phyloP scores from a whole-genome alignment of 371 early-diverging fungal genomes.

The Mucor velutinosus region DNA sequence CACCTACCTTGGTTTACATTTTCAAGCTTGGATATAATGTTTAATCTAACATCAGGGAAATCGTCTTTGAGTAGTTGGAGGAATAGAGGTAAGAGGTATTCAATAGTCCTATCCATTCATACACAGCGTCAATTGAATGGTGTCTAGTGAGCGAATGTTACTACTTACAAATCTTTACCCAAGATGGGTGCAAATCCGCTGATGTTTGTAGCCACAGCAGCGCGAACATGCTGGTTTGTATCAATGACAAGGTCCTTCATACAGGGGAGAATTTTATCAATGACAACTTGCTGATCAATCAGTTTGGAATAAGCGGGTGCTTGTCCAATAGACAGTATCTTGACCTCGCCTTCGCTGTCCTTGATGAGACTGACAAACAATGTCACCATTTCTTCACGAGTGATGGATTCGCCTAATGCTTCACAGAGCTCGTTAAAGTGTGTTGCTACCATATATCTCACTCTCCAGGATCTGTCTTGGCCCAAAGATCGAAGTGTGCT shows the following conservation, averaged over 20 bases:
- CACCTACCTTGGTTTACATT: conserved; percentile 80
- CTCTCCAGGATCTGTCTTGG: conserved; percentile 95
- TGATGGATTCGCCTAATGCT: conserved; percentile 38
- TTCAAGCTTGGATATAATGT: conserved; percentile 97
- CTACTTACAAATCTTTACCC: conserved; percentile 83
- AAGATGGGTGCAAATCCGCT: conserved; percentile 93
- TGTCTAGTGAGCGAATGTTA: background rate
- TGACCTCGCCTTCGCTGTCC: conserved; percentile 98
- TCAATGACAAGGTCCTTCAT: conserved; percentile 94
- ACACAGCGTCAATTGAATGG: background rate
- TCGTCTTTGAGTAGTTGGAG: conserved; percentile 96
- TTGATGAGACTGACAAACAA: conserved; percentile 77
- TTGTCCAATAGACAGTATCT: conserved; percentile 85
- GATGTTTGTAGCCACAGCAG: conserved; percentile 93
- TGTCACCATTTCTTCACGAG: conserved; percentile 39
- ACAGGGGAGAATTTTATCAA: conserved; percentile 85
- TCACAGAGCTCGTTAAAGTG: conserved; percentile 77
- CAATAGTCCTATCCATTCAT: conserved; percentile 70
- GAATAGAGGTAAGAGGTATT: conserved; percentile 93
- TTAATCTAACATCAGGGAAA: conserved; percentile 94
- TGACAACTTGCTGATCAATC: conserved; percentile 77
- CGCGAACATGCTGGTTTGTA: conserved; percentile 95
- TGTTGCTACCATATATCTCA: conserved; percentile 96
- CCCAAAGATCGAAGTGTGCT: conserved; percentile 76
- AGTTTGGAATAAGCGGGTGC: conserved; percentile 78